A percentile compares a stretch with the other conserved stretches of the same genome.
phyloP scores from a whole-genome alignment of 1,284 basidiomycete genomes.

The Agroathelia rolfsii region DNA sequence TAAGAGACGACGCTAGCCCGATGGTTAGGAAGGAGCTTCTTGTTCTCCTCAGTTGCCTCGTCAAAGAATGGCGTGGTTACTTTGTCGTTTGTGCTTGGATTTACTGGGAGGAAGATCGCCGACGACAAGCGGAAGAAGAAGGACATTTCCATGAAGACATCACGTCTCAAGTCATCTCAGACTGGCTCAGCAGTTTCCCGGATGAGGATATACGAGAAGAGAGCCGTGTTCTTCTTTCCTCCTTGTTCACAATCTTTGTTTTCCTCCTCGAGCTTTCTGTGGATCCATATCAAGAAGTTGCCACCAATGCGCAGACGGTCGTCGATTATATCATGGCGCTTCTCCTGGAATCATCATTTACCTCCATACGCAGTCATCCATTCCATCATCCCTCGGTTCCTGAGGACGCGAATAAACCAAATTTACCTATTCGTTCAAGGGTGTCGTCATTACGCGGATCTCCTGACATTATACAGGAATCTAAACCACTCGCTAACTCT shows the following conservation, averaged over 20 bases:
- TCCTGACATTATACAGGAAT: too few species aligned
- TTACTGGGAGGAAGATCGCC: slow-evolving; percentile 82
- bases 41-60: slow-evolving; percentile 85
- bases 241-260: slow-evolving; percentile 89
- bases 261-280: slow-evolving; percentile 85
- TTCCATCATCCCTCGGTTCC: slow-evolving; percentile 28
- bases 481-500: slow-evolving; percentile 29
- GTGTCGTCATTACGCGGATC: slow-evolving; percentile 45
- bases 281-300: slow-evolving; percentile 90
- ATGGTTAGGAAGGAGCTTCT: slow-evolving; percentile 94
- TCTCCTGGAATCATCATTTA: slow-evolving; percentile 82
- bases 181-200: slow-evolving; percentile 67
- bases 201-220: slow-evolving; percentile 66
- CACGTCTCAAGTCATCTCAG: slow-evolving; percentile 58
- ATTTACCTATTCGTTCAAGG: slow-evolving; percentile 32
- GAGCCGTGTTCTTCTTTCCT: slow-evolving; percentile 77
- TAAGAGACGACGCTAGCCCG: slow-evolving; percentile 91
- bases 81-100: slow-evolving; percentile 95
- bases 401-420: slow-evolving; percentile 24
- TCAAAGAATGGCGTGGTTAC: slow-evolving; percentile 93
- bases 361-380: slow-evolving; percentile 58
- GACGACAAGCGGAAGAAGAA: slow-evolving; percentile 50
- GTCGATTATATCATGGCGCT: slow-evolving; percentile 90
- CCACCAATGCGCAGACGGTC: slow-evolving; percentile 82
- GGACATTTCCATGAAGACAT: slow-evolving; percentile 55